These are phyloP conservation scores for Lactarius hatsudake DNA, from an alignment of 768 basidiomycete species.

Conservation along the genomic window DNA sequence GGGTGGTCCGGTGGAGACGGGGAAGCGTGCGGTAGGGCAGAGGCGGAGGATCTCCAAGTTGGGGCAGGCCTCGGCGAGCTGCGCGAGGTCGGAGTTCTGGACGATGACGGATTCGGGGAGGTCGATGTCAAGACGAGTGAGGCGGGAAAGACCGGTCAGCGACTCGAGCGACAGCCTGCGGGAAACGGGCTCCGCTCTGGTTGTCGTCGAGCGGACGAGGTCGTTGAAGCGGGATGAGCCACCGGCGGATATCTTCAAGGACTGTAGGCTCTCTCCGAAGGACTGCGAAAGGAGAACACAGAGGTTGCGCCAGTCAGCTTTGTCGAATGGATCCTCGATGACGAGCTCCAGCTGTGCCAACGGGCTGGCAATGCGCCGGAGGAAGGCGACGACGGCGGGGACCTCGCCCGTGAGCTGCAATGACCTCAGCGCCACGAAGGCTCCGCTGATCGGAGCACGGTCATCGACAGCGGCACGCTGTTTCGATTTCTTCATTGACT, in stretches of 20 bases:
- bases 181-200: conserved; percentile 57
- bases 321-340: conserved; percentile 77
- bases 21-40: conserved; percentile 67
- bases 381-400: conserved; percentile 66
- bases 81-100: conserved; percentile 55
- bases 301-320: conserved; percentile 72
- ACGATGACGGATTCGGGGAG: conserved; percentile 75
- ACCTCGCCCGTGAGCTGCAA: conserved; percentile 70
- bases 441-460: conserved; percentile 47
- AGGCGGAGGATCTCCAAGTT: conserved; percentile 66
- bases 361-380: conserved; percentile 64
- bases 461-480: conserved; percentile 46
- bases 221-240: conserved; percentile 78
- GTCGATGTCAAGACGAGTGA: conserved; percentile 70
- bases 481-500: conserved; percentile 56
- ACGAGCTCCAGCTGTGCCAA: conserved; percentile 67
- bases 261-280: conserved; percentile 57
- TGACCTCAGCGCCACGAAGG: conserved; percentile 56
- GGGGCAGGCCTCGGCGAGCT: conserved; percentile 60
- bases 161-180: conserved; percentile 60
- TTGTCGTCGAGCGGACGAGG: conserved; percentile 73
- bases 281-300: conserved; percentile 59
- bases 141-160: conserved; percentile 49
- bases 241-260: conserved; percentile 60
- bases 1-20: conserved; percentile 48